Percentiles rank a stretch among this genome's conserved stretches.
phyloP scores from a whole-genome alignment of 2,329 filamentous ascomycete species.

The Pestalotiopsis sp. region DNA sequence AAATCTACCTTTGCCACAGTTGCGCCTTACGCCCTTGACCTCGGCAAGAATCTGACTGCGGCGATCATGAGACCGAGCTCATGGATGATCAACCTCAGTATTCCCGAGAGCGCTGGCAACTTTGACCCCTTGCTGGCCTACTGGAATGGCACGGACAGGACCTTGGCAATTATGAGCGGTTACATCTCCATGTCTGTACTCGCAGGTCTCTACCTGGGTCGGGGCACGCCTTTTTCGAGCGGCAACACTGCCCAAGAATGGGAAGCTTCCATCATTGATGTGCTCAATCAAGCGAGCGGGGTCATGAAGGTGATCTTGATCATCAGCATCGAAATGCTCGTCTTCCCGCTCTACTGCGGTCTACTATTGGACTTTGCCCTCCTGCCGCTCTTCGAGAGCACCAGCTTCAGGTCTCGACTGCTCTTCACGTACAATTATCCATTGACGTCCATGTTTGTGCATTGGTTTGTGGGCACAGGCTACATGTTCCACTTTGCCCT shows the following conservation, averaged over 20 bases:
- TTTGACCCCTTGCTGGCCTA: slow-evolving; percentile 63
- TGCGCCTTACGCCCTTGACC: slow-evolving; percentile 24
- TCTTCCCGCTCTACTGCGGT: slow-evolving; percentile 95
- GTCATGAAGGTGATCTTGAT: slow-evolving; percentile 98
- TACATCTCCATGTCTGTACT: slow-evolving; percentile 77
- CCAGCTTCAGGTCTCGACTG: slow-evolving; percentile 76
- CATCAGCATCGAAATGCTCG: slow-evolving; percentile 98
- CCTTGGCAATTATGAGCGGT: slow-evolving; percentile 76
- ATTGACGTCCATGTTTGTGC: slow-evolving; percentile 90
- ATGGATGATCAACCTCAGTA: slow-evolving; percentile 61
- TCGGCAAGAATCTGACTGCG: slow-evolving; percentile 34
- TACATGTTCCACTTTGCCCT: slow-evolving; percentile 99
- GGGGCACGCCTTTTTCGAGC: slow-evolving; percentile 69
- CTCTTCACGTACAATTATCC: slow-evolving; percentile 79
- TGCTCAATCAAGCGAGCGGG: slow-evolving; percentile 89
- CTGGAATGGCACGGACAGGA: slow-evolving; percentile 68
- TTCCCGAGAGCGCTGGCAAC: slow-evolving; percentile 37
- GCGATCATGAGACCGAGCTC: slow-evolving; percentile 49
- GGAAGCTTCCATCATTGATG: slow-evolving; percentile 81
- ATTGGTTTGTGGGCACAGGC: slow-evolving; percentile 98
- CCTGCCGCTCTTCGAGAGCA: slow-evolving; percentile 83
- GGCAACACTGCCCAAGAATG: slow-evolving; percentile 58
- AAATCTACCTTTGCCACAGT: slow-evolving; percentile 21
- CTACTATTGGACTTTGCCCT: slow-evolving; percentile 86
- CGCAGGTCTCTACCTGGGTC: slow-evolving; percentile 78